Conservation (phyloP, 805 yeast genomes). For the Hagleromyces aurorensis region DNA sequence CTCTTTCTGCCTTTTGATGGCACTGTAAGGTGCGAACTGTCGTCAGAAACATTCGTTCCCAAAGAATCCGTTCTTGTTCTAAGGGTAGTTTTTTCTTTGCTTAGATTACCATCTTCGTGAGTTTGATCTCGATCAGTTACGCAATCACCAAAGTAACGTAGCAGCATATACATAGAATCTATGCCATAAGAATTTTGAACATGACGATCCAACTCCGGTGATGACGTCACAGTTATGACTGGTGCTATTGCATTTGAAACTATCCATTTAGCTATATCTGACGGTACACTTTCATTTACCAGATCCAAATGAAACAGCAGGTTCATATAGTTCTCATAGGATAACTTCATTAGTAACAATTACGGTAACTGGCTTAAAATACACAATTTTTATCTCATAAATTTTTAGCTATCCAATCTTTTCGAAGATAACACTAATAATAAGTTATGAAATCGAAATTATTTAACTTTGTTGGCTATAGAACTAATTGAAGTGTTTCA, state of each 20-base stretch:
- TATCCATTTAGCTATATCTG: slow-evolving; percentile 27
- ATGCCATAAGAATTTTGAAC: slow-evolving; percentile 19
- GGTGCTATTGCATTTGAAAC: slow-evolving; percentile 30
- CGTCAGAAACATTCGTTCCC: background rate
- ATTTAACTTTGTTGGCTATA: too few relatives aligned
- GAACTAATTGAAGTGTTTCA: too few relatives aligned
- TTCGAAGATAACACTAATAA: too few relatives aligned
- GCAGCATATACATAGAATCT: slow-evolving; percentile 26
- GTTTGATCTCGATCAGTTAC: slow-evolving; percentile 30
- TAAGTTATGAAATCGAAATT: too few relatives aligned
- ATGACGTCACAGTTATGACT: slow-evolving; percentile 27
- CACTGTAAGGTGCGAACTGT: background rate
- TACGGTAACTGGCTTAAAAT: background rate
- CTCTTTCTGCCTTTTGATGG: slow-evolving; percentile 16
- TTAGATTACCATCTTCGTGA: slow-evolving; percentile 12
- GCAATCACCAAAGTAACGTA: slow-evolving; percentile 30
- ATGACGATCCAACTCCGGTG: slow-evolving; percentile 24
- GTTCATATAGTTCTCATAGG: slow-evolving; percentile 29
- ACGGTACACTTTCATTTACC: slow-evolving; percentile 23
- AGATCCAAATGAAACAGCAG: slow-evolving; percentile 23
- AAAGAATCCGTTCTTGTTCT: slow-evolving; percentile 1
- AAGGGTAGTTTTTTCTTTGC: background rate
- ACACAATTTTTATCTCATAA: background rate
- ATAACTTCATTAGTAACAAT: slow-evolving; percentile 10
- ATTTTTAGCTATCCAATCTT: too few relatives aligned